Conservation (phyloP, 805 yeast species). For the Ogataea angusta region DNA sequence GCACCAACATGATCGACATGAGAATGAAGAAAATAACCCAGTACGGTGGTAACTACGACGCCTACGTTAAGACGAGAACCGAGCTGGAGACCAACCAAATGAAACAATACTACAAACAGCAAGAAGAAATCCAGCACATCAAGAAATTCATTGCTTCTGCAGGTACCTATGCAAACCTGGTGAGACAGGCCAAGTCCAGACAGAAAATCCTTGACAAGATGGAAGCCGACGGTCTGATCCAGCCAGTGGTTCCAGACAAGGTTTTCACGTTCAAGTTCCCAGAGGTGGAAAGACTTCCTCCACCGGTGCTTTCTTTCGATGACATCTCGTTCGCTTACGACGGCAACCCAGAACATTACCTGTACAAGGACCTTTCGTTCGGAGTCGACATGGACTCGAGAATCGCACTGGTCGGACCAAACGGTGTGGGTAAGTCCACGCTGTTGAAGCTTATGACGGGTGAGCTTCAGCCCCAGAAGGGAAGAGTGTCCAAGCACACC, state of each 20-base stretch:
- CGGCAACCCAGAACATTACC: constrained; percentile 76
- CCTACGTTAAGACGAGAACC: constrained; percentile 89
- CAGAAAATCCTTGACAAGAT: constrained; percentile 99
- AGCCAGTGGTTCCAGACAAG: constrained; percentile 88
- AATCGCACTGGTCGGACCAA: constrained; percentile 96
- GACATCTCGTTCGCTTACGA: constrained; percentile 91
- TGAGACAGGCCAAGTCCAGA: constrained; percentile 97
- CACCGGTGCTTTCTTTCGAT: constrained; percentile 96
- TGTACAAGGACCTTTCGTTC: constrained; percentile 86
- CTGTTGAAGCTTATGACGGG: constrained; percentile 96
- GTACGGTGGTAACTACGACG: constrained; percentile 98
- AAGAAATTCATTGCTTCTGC: constrained; percentile 99
- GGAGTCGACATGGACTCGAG: constrained; percentile 99
- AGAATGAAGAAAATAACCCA: constrained; percentile 68
- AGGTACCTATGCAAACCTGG: constrained; percentile 99
- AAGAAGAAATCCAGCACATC: constrained; percentile 97
- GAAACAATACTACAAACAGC: constrained; percentile 96
- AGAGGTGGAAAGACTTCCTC: constrained; percentile 94
- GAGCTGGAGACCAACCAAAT: constrained; percentile 96
- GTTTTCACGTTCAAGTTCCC: constrained; percentile 94
- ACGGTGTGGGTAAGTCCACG: constrained; percentile 98
- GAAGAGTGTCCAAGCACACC: constrained; percentile 95
- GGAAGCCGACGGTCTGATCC: constrained; percentile 98
- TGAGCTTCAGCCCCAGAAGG: constrained; percentile 80
- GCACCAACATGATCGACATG: constrained; percentile 98